Conservation (phyloP, 2,329 filamentous ascomycete genomes). For the Hymenoscyphus fraxineus region DNA sequence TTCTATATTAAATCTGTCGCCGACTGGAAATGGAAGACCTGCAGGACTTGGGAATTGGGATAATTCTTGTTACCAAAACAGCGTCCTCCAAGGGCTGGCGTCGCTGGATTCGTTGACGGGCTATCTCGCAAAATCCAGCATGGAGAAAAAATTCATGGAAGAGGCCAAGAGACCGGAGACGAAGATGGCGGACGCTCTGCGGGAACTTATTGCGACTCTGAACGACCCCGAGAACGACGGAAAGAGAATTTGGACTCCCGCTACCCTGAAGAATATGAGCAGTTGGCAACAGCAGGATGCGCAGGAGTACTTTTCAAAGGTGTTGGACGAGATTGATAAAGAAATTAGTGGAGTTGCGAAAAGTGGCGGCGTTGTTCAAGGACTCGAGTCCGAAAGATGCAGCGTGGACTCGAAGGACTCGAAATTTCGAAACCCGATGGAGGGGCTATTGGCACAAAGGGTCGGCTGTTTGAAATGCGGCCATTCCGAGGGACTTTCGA, state of each 20-base stretch:
- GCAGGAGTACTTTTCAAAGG: conserved; percentile 92
- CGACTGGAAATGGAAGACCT: conserved; percentile 44
- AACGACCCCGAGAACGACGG: conserved; percentile 69
- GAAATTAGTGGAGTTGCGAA: conserved; percentile 56
- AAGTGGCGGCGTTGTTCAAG: conserved; percentile 18
- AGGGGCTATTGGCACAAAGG: conserved; percentile 82
- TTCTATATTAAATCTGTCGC: conserved; percentile 42
- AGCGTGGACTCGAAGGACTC: conserved; percentile 4
- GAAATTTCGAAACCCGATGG: conserved; percentile 67
- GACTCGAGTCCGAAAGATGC: conserved; percentile 26
- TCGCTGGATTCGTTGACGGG: conserved; percentile 66
- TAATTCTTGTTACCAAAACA: conserved; percentile 98
- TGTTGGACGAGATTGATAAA: conserved; percentile 80
- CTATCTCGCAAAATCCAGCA: conserved; percentile 55
- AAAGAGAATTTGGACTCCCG: conserved; percentile 75
- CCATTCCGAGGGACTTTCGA: conserved; percentile 79
- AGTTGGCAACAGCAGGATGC: conserved; percentile 97
- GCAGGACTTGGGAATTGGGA: conserved; percentile 83
- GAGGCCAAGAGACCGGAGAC: conserved; percentile 23
- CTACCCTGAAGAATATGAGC: conserved; percentile 82
- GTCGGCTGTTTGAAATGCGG: conserved; percentile 85
- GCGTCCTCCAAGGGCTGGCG: conserved; percentile 80
- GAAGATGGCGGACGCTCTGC: conserved; percentile 34
- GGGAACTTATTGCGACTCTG: conserved; percentile 64
- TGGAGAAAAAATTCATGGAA: conserved; percentile 27